Evolutionary conservation across 768 basidiomycete genomes (phyloP).

Genomic region (Guyanaporus albipodus): DNA sequence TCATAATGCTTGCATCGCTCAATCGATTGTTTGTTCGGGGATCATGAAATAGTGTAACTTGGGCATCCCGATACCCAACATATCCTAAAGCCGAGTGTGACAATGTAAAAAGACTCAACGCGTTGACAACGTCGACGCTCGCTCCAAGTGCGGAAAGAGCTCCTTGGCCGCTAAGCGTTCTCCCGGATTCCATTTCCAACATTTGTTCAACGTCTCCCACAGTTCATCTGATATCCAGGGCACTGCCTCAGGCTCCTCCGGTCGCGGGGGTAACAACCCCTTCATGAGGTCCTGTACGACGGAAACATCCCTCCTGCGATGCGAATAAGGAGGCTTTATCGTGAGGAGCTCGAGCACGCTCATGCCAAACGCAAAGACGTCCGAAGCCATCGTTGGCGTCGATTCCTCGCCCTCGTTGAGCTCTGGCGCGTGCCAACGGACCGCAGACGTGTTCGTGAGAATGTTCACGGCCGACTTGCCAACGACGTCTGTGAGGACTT

Average conservation of each 20-base stretch:
- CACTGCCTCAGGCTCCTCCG: conserved; percentile 31
- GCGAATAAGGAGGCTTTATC: conserved; percentile 45
- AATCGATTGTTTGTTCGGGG: conserved; percentile 20
- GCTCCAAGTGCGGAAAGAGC: conserved; percentile 23
- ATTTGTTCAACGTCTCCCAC: conserved; percentile 44
- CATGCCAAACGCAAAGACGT: conserved; percentile 61
- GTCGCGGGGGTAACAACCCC: conserved; percentile 41
- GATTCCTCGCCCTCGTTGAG: conserved; percentile 42
- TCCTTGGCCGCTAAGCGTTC: conserved; percentile 41
- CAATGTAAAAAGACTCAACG: neutral
- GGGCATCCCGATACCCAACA: neutral
- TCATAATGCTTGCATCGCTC: conserved; percentile 37
- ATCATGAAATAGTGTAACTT: conserved; percentile 5
- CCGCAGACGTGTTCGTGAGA: conserved; percentile 42
- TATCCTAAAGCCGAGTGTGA: neutral
- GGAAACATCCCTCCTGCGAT: conserved; percentile 45
- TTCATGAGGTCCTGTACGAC: conserved; percentile 45
- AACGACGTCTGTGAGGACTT: conserved; percentile 55
- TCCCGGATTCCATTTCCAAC: conserved; percentile 42
- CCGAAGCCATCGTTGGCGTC: conserved; percentile 44
- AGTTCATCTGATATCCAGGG: conserved; percentile 44
- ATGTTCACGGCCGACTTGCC: conserved; percentile 45
- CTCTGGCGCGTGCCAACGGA: conserved; percentile 63
- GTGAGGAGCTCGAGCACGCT: conserved; percentile 56
- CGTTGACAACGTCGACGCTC: neutral